phyloP scores from a whole-genome alignment of 2,329 filamentous ascomycete species.

The Tolypocladium sp. region DNA sequence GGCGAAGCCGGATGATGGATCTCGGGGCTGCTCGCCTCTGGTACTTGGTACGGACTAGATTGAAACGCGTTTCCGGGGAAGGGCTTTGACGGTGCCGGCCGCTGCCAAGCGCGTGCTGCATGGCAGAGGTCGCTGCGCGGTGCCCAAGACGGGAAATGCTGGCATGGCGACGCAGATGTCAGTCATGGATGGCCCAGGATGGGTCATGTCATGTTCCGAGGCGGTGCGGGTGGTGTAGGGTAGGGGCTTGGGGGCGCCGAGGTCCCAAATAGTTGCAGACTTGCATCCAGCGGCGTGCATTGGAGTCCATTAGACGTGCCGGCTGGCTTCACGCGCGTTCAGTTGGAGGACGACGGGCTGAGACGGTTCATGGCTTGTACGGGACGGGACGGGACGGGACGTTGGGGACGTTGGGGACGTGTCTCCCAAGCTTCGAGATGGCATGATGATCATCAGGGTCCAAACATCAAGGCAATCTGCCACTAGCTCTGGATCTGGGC shows the following conservation, averaged over 20 bases:
- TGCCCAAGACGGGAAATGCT: not conserved
- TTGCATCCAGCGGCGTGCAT: not conserved
- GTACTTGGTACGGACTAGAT: too few species aligned
- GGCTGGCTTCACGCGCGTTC: not conserved
- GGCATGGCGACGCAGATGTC: not conserved
- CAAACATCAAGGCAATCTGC: not conserved
- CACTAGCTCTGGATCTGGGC: not conserved
- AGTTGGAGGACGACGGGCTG: not conserved
- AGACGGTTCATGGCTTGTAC: too few species aligned
- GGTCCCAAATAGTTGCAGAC: not conserved
- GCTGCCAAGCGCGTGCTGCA: not conserved
- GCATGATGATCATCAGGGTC: not conserved
- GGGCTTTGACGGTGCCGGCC: not conserved
- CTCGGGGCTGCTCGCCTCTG: not conserved
- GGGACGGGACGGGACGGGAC: too few species aligned
- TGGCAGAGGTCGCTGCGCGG: not conserved
- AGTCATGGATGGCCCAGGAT: not conserved
- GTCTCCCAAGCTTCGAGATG: not conserved
- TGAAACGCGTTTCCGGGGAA: not conserved
- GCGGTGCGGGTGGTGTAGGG: not conserved
- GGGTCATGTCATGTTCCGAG: not conserved
- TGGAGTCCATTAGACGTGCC: not conserved
- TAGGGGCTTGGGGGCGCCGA: not conserved
- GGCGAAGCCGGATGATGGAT: not conserved
- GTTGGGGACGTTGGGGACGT: too few species aligned